phyloP scores from a whole-genome alignment of 1,284 basidiomycete genomes.

The Papiliotrema fonsecae region DNA sequence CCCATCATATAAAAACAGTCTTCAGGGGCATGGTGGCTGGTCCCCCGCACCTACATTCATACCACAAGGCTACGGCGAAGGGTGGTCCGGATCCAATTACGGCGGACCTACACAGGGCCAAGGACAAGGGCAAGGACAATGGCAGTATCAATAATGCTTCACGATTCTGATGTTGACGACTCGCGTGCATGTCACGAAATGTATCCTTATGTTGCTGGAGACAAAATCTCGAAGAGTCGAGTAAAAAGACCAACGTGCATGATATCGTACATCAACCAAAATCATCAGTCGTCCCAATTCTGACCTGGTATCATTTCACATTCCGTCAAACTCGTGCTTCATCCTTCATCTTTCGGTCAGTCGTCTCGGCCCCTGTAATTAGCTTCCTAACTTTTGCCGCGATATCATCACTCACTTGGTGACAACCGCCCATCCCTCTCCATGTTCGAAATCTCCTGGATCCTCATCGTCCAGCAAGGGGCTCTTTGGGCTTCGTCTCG shows the following conservation, averaged over 20 bases:
- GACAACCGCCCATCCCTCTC: conserved; percentile 45
- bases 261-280: background rate
- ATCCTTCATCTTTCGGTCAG: background rate
- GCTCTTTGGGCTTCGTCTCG: conserved; percentile 27
- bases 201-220: background rate
- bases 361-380: too few relatives aligned
- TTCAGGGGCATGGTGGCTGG: too few relatives aligned
- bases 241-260: background rate
- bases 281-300: background rate
- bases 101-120: too few relatives aligned
- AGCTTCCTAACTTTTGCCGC: background rate
- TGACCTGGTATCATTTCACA: background rate
- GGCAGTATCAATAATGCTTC: conserved; percentile 1
- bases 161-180: background rate
- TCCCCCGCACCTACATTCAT: too few relatives aligned
- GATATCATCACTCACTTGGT: conserved; percentile 28
- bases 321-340: background rate
- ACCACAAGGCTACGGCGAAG: too few relatives aligned
- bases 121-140: conserved; percentile 6
- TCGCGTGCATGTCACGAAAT: background rate
- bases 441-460: conserved; percentile 43
- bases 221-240: too few relatives aligned
- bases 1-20: too few relatives aligned
- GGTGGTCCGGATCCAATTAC: too few relatives aligned
- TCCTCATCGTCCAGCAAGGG: conserved; percentile 44